These are phyloP conservation scores for Lolium perenne DNA, from an alignment of 176 grass and related monocot genomes.

Conservation along the genomic window DNA sequence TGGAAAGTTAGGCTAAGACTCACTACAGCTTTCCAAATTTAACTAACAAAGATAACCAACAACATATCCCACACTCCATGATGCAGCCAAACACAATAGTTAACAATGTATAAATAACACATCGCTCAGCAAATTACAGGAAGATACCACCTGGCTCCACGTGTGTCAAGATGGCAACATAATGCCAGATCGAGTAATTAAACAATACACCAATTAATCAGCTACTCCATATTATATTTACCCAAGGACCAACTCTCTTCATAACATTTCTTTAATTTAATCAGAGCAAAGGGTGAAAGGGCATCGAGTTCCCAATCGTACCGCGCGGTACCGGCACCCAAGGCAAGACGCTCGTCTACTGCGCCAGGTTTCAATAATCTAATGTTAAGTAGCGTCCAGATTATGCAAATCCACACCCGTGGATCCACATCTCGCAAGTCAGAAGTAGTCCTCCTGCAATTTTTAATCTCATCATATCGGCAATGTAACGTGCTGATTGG, in stretches of 20 bases:
- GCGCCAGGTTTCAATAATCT: slow-evolving; percentile 16
- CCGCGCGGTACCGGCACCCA: not conserved
- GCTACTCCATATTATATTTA: slow-evolving; percentile 8
- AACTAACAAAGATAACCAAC: not conserved
- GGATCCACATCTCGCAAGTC: slow-evolving; percentile 15
- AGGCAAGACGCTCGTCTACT: not conserved
- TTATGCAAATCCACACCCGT: slow-evolving; percentile 4
- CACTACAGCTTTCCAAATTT: not conserved
- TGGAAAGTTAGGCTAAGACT: not conserved
- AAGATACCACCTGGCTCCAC: not conserved
- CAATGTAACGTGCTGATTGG: not conserved
- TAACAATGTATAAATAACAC: not conserved
- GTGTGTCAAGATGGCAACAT: slow-evolving; percentile 15
- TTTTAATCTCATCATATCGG: not conserved
- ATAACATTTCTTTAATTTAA: not conserved
- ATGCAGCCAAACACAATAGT: not conserved
- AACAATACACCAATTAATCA: not conserved
- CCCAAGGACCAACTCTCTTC: not conserved
- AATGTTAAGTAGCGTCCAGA: slow-evolving; percentile 18
- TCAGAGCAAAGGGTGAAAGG: slow-evolving; percentile 17
- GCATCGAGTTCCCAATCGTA: slow-evolving; percentile 35
- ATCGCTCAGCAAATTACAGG: not conserved
- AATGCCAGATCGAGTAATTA: slow-evolving; percentile 1
- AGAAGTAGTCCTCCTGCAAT: not conserved
- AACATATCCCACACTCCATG: not conserved